A percentile compares a stretch with the other conserved stretches of the same genome.
phyloP scores from a whole-genome alignment of 2,329 filamentous ascomycete species.

The Beauveria rudraprayagi region DNA sequence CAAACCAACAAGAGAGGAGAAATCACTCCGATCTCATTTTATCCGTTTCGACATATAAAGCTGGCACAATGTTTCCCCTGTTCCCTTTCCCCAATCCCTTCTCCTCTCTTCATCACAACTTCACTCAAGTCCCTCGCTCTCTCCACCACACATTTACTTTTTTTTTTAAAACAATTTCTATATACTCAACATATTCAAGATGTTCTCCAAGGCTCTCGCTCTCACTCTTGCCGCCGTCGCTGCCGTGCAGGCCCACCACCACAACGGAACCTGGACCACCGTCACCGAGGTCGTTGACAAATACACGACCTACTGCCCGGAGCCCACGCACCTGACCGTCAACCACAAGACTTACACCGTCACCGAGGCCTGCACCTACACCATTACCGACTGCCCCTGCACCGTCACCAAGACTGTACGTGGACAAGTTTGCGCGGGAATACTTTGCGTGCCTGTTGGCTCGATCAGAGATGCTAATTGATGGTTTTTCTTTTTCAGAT shows the following conservation, averaged over 20 bases:
- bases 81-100: background rate
- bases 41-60: background rate
- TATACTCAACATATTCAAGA: conserved; percentile 14
- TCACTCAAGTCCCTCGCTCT: background rate
- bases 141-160: background rate
- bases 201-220: conserved; percentile 23
- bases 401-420: conserved; percentile 23
- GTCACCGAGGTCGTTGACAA: conserved; percentile 27
- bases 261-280: conserved; percentile 17
- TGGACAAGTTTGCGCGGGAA: background rate
- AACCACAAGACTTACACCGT: conserved; percentile 45
- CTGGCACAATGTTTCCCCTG: background rate
- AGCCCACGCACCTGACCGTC: conserved; percentile 44
- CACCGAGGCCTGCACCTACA: conserved; percentile 45
- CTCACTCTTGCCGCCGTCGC: conserved; percentile 19
- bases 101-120: background rate
- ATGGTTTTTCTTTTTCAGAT: background rate
- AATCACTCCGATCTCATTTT: background rate
- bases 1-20: background rate
- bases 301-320: conserved; percentile 34
- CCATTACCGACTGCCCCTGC: conserved; percentile 48
- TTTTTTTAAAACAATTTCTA: background rate
- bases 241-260: conserved; percentile 9
- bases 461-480: conserved; percentile 18
- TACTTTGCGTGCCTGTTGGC: no score